Percentiles rank a stretch among this genome's conserved stretches.
These are phyloP conservation scores for Teratosphaeria zuluensis DNA, from an alignment of 2,329 filamentous ascomycete species.

Conservation along the genomic window DNA sequence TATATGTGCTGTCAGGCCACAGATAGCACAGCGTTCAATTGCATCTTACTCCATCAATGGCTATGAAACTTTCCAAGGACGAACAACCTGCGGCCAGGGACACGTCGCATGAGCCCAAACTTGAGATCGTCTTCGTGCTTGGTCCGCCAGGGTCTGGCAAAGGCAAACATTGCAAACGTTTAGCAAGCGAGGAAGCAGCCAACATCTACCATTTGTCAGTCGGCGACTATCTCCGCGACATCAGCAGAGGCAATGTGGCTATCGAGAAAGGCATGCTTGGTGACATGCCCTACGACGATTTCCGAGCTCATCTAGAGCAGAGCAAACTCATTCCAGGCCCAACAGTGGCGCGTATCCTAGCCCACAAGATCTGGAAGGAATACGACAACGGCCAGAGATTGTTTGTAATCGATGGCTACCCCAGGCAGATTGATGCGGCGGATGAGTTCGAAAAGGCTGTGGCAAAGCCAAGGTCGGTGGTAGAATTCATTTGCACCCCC, in stretches of 20 bases:
- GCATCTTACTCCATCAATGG: neutral
- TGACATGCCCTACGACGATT: conserved; percentile 2
- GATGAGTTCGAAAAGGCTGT: conserved; percentile 3
- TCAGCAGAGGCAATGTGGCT: neutral
- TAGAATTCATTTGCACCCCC: neutral
- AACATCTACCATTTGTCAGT: conserved; percentile 20
- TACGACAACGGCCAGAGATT: neutral
- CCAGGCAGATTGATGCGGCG: conserved; percentile 5
- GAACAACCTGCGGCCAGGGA: neutral
- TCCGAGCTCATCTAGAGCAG: conserved; percentile 4
- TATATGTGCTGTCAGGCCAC: neutral
- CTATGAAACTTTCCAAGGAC: neutral
- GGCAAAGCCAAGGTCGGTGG: neutral
- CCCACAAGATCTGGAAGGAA: conserved; percentile 3
- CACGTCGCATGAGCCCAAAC: neutral
- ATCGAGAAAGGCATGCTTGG: neutral
- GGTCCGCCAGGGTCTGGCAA: conserved; percentile 26
- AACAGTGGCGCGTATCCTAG: conserved; percentile 5
- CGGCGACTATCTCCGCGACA: conserved; percentile 18
- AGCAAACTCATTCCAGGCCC: conserved; percentile 1
- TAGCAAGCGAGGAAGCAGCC: neutral
- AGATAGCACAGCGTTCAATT: neutral
- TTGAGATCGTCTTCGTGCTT: conserved; percentile 6
- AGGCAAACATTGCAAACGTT: conserved; percentile 22
- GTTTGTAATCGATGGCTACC: conserved; percentile 14